Evolutionary conservation across 2,329 filamentous ascomycete genomes (phyloP), one percentile per base, ranked within the genome.

Genomic region (Colletotrichum truncatum): DNA sequence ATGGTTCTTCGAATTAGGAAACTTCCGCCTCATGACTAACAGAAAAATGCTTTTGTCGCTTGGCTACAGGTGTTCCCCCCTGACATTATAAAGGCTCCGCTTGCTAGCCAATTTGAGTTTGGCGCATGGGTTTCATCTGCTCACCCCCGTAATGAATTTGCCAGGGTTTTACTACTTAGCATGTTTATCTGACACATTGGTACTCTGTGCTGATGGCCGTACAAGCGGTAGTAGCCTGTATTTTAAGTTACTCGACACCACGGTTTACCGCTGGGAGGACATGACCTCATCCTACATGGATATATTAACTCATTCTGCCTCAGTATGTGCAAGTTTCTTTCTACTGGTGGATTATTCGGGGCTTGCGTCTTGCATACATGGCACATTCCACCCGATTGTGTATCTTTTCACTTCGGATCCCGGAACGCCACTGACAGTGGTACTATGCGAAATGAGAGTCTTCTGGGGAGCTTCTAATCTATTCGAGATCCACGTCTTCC

Each of bases 71-170:
- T n/a, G n/a, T n/a, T n/a, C n/a, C n/a, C n/a, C n/a, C n/a, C n/a
- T n/a, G n/a, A n/a, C n/a, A n/a, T n/a, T n/a, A n/a, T n/a, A n/a
- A n/a, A n/a, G n/a, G n/a, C n/a, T n/a, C n/a, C n/a, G n/a, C n/a
- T n/a, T n/a, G n/a, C n/a, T n/a, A n/a, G n/a, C n/a, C n/a, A n/a
- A n/a, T n/a, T n/a, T n/a, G n/a, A n/a, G n/a, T n/a, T n/a, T n/a
- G n/a, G n/a, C n/a, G n/a, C n/a, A n/a, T n/a, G n/a, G n/a, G n/a
- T n/a, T n/a, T n/a, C n/a, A n/a, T n/a, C n/a, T n/a, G n/a, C n/a
- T n/a, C n/a, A n/a, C n/a, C 54, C 60, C 60, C 60, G 58, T 52
- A 64, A 64, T 64, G 14, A 59, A 52, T 58, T 5, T 10, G n/a
- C 26, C 34, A 49, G 53, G 43, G 54, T 34, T 23, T 28, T 23